Conservation (phyloP, 768 basidiomycete species). For the Guyanaporus albipodus region DNA sequence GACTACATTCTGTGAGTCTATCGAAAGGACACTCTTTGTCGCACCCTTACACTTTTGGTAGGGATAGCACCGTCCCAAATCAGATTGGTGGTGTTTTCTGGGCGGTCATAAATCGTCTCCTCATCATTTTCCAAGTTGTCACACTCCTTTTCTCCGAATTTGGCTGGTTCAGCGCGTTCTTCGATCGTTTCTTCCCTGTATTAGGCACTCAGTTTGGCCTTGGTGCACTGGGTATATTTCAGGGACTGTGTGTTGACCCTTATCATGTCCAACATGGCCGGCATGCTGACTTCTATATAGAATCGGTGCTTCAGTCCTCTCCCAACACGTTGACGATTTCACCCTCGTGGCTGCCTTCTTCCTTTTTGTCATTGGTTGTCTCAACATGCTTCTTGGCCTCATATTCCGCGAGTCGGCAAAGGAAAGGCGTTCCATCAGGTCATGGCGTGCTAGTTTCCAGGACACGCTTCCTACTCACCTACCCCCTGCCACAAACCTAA, state of each 20-base stretch:
- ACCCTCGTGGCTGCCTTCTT: conserved; percentile 90
- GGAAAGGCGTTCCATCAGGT: conserved; percentile 55
- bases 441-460: conserved; percentile 55
- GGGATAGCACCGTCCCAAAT: conserved; percentile 79
- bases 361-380: conserved; percentile 86
- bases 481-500: conserved; percentile 19
- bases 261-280: not conserved
- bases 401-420: conserved; percentile 65
- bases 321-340: conserved; percentile 81
- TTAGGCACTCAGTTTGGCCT: conserved; percentile 81
- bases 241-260: conserved; percentile 61
- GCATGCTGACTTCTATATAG: conserved; percentile 31
- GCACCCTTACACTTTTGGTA: conserved; percentile 32
- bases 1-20: conserved; percentile 74
- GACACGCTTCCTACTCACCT: conserved; percentile 48
- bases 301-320: conserved; percentile 67
- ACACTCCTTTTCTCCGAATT: conserved; percentile 80
- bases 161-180: conserved; percentile 75
- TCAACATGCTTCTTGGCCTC: conserved; percentile 78
- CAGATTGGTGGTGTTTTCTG: conserved; percentile 90
- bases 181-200: conserved; percentile 82
- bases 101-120: conserved; percentile 82
- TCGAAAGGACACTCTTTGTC: not conserved
- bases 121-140: conserved; percentile 83
- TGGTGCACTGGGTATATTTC: conserved; percentile 82